These are phyloP conservation scores for Aspergillus mulundensis DNA, from an alignment of 495 filamentous ascomycete genomes.

Conservation along the genomic window DNA sequence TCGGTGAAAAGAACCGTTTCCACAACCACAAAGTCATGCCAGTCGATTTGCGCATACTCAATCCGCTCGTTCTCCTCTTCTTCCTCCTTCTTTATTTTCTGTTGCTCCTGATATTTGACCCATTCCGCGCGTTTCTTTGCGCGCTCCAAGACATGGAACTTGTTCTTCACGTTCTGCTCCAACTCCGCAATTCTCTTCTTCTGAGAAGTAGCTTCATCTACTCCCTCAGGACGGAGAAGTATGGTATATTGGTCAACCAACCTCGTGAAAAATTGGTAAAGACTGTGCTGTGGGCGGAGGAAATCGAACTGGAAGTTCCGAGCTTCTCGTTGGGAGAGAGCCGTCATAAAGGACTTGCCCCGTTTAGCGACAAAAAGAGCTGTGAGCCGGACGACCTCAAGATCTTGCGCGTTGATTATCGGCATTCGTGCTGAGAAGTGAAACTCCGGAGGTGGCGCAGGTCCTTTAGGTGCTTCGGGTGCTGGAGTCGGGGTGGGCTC, in stretches of 20 bases:
- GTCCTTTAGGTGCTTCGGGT: constrained; percentile 70
- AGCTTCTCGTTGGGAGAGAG: constrained; percentile 79
- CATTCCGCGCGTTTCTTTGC: constrained; percentile 84
- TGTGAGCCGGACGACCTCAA: constrained; percentile 87
- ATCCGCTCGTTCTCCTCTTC: constrained; percentile 79
- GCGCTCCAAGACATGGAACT: constrained; percentile 71
- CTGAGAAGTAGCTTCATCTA: constrained; percentile 64
- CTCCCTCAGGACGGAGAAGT: constrained; percentile 62
- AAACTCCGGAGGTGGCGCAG: constrained; percentile 82
- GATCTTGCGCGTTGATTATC: constrained; percentile 90
- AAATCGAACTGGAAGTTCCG: constrained; percentile 97
- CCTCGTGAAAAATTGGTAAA: constrained; percentile 90
- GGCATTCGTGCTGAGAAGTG: constrained; percentile 96
- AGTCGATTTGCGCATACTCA: constrained; percentile 89
- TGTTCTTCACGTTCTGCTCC: constrained; percentile 71
- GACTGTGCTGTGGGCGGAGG: constrained; percentile 87
- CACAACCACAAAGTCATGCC: constrained; percentile 96
- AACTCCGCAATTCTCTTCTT: constrained; percentile 69
- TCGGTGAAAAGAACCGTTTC: constrained; percentile 95
- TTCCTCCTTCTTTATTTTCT: constrained; percentile 87
- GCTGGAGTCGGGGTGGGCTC: constrained; percentile 56
- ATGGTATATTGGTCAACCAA: constrained; percentile 93
- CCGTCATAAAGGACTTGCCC: constrained; percentile 85
- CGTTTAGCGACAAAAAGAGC: constrained; percentile 88
- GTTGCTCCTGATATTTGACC: constrained; percentile 75